Percentiles rank a stretch among this genome's conserved stretches.
Conservation (phyloP, 208 protist species). For the Trypanosoma lewisi region DNA sequence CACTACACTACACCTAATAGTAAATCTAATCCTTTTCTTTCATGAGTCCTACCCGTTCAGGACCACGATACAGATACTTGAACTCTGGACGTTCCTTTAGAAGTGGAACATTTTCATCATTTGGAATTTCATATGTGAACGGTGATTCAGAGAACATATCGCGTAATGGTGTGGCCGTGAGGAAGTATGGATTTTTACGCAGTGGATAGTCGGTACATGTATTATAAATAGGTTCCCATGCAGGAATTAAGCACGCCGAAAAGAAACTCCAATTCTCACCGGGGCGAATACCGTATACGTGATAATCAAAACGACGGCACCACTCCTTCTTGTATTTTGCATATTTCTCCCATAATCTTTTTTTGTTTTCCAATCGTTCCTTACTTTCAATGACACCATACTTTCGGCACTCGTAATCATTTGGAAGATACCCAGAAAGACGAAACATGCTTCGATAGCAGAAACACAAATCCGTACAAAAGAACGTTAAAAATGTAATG, state of each 20-base stretch:
- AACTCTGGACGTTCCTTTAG: slow-evolving; percentile 69
- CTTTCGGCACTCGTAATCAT: slow-evolving; percentile 87
- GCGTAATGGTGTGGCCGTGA: slow-evolving; percentile 71
- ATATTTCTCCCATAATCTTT: slow-evolving; percentile 81
- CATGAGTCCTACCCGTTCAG: slow-evolving; percentile 28
- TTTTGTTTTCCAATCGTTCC: slow-evolving; percentile 74
- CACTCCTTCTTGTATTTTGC: slow-evolving; percentile 88
- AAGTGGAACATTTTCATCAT: slow-evolving; percentile 56
- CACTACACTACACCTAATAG: not conserved
- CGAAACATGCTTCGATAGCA: slow-evolving; percentile 81
- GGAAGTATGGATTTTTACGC: slow-evolving; percentile 90
- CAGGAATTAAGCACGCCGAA: slow-evolving; percentile 77
- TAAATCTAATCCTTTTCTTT: slow-evolving; percentile 14
- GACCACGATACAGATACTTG: slow-evolving; percentile 76
- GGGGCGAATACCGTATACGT: slow-evolving; percentile 87
- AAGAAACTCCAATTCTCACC: slow-evolving; percentile 81
- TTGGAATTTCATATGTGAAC: slow-evolving; percentile 47
- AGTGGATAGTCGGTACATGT: slow-evolving; percentile 78
- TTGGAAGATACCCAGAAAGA: slow-evolving; percentile 74
- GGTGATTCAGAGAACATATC: slow-evolving; percentile 54
- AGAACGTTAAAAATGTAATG: slow-evolving; percentile 51
- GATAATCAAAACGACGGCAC: slow-evolving; percentile 89
- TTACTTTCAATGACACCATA: slow-evolving; percentile 84
- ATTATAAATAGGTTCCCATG: slow-evolving; percentile 55
- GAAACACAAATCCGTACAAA: slow-evolving; percentile 68